Percentiles rank a stretch among this genome's conserved stretches.
Conservation (phyloP, 164 flowering plant species). For the Warburgia ugandensis region DNA sequence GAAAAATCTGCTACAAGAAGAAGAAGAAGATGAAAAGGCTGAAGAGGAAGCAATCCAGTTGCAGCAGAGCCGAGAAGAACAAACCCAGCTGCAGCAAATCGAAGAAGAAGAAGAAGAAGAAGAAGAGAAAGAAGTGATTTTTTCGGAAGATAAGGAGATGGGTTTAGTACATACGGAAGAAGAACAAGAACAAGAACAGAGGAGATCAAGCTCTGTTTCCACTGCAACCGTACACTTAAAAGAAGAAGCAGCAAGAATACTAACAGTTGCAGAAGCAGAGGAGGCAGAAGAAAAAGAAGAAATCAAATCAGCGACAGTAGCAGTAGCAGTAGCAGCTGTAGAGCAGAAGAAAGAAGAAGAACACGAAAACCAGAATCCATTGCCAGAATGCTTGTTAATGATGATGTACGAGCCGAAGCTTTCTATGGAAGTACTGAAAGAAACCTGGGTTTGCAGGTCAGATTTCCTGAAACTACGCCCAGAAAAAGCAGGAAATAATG, state of each 20-base stretch:
- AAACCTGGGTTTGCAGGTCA: conserved; percentile 88
- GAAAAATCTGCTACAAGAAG: conserved; percentile 5
- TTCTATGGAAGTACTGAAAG: conserved; percentile 96
- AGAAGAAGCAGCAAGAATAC: too few relatives aligned
- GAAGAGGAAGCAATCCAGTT: neutral
- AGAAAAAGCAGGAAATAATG: conserved; percentile 11
- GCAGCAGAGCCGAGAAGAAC: neutral
- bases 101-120: conserved; percentile 12
- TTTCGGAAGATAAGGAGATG: neutral
- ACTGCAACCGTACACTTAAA: too few relatives aligned
- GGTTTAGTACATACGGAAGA: neutral
- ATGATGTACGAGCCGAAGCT: conserved; percentile 98
- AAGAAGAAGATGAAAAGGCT: conserved; percentile 4
- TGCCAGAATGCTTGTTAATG: conserved; percentile 79
- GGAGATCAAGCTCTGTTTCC: too few relatives aligned
- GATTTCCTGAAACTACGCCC: conserved; percentile 72
- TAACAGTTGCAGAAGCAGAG: conserved; percentile 10
- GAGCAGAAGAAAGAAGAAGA: neutral
- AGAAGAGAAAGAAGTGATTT: conserved; percentile 14
- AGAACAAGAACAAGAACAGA: conserved; percentile 1
- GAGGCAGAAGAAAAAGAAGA: neutral
- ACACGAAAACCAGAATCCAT: conserved; percentile 2
- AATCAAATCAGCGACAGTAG: neutral
- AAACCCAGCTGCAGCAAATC: neutral
- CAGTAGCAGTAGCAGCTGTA: neutral